Base-by-base conservation (phyloP, 2,329 filamentous ascomycete species). In the Apiospora kogelbergensis region DNA sequence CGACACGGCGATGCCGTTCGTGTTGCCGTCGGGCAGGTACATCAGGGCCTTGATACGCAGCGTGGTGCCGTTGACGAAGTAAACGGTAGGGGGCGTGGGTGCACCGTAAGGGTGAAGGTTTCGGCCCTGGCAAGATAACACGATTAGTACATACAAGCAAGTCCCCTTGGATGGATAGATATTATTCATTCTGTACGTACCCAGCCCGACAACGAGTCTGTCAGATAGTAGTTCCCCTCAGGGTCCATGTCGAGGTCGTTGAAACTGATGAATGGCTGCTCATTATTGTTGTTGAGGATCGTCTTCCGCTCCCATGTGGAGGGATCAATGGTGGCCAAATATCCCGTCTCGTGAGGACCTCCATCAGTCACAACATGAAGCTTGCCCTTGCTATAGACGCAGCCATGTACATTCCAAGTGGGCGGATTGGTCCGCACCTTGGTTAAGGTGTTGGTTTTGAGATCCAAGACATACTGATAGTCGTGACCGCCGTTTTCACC, bases 1-100 rank as follows among this genome's bases (percentile, higher is more conserved):
- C 6, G 63, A 65, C n/a, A 65, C 63, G 40, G 63, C 63, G 22
- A 65, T 26, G 33, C 63, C 63, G 40, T 44, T 65, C 6, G 63
- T 65, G 40, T 65, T 65, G 22, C 63, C 63, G 26, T 57, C 26
- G 10, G n/a, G n/a, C 40, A 65, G 40, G 13, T 20, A 44, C 63
- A 33, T 44, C 11, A 65, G 40, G 9, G 24, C 5, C 63, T 65
- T 65, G 63, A 30, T 65, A 22, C 63, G 33, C n/a, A 65, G 11
- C 20, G 63, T 44, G n/a, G 63, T 65, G 22, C 40, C 37, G 40
- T 65, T 65, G 63, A 65, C 63, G 63, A 65, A 65, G 63, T 65
- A 65, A n/a, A 65, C 63, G 40, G 63, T 65, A 11, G 63, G 63
- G 13, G 40, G n/a, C 7, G 63, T 65, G 3, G 63, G 63, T 1